These are phyloP conservation scores for Lasiodiplodia gonubiensis DNA, from an alignment of 2,329 filamentous ascomycete species.

Conservation along the genomic window DNA sequence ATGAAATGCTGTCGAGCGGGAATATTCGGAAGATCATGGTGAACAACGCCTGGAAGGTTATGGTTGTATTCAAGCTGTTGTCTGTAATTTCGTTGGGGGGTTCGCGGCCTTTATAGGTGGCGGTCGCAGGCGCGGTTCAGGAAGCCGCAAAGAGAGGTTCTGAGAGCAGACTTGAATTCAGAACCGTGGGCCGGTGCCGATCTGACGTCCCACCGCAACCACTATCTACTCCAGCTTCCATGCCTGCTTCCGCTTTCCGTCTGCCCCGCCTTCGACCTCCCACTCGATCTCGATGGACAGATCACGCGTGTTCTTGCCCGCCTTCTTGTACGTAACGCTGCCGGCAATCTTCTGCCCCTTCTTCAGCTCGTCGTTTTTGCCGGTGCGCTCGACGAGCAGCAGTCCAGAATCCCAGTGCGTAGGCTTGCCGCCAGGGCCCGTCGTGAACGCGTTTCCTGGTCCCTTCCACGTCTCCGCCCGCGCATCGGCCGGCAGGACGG, in stretches of 20 bases:
- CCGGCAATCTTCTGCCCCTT: constrained; percentile 67
- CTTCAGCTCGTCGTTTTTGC: constrained; percentile 55
- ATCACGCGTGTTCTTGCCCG: constrained; percentile 50
- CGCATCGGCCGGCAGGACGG: constrained; percentile 52
- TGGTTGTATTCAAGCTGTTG: no score
- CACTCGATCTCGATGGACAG: constrained; percentile 49
- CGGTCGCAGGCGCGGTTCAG: no score
- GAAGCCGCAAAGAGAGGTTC: constrained; percentile 71
- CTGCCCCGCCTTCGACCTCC: constrained; percentile 39
- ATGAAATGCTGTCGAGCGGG: no score
- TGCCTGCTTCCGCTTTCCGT: constrained; percentile 36
- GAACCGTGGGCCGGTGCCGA: constrained; percentile 33
- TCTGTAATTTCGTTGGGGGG: no score
- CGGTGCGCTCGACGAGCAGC: constrained; percentile 68
- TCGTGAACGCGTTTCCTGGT: constrained; percentile 72
- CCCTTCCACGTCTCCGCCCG: constrained; percentile 68
- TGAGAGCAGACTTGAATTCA: constrained; percentile 67
- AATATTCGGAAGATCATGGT: no score
- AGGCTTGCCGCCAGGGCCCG: constrained; percentile 73
- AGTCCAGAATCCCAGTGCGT: constrained; percentile 94
- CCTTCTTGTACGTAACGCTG: constrained; percentile 72
- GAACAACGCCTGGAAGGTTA: no score
- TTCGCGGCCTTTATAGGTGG: no score
- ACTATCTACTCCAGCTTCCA: constrained; percentile 41
- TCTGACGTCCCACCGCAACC: constrained; percentile 27